A percentile compares a stretch with the other conserved stretches of the same genome.
These are phyloP conservation scores for Myxozyma udenii DNA, from an alignment of 805 yeast genomes.

Conservation along the genomic window DNA sequence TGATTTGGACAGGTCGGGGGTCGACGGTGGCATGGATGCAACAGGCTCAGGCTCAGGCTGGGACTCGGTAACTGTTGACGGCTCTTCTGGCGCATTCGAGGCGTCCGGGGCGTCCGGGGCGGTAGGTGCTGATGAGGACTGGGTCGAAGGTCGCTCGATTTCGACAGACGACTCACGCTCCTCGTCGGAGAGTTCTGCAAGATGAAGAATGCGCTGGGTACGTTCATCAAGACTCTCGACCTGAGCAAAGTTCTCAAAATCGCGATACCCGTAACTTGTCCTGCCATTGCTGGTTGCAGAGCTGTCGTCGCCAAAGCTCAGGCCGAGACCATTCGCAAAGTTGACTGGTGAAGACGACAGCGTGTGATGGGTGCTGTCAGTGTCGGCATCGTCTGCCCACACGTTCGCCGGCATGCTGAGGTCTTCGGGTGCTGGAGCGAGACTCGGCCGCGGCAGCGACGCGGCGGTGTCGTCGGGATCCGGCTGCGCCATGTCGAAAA, in stretches of 20 bases:
- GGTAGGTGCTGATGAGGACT: too few species aligned
- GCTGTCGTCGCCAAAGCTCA: not conserved
- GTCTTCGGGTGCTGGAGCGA: not conserved
- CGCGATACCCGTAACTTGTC: not conserved
- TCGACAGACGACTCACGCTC: too few species aligned
- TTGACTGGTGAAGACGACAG: too few species aligned
- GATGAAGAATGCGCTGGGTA: not conserved
- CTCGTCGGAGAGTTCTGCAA: not conserved
- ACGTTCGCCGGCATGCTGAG: not conserved
- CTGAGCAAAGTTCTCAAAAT: not conserved
- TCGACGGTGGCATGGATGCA: too few species aligned
- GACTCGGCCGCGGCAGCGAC: not conserved
- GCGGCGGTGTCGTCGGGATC: not conserved
- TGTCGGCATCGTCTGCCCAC: constrained; percentile 5
- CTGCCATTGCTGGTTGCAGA: not conserved
- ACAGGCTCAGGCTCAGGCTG: too few species aligned
- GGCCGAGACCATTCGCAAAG: constrained; percentile 2
- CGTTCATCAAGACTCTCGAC: not conserved
- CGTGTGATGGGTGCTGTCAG: too few species aligned
- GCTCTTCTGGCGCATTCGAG: not conserved
- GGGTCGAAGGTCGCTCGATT: too few species aligned
- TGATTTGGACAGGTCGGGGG: too few species aligned
- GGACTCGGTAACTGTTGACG: too few species aligned
- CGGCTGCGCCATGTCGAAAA: too few species aligned
- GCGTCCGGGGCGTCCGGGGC: not conserved